Percentiles rank a stretch among this genome's conserved stretches.
These are phyloP conservation scores for Populus pruinosa DNA, from an alignment of 345 rosid species.

Conservation along the genomic window DNA sequence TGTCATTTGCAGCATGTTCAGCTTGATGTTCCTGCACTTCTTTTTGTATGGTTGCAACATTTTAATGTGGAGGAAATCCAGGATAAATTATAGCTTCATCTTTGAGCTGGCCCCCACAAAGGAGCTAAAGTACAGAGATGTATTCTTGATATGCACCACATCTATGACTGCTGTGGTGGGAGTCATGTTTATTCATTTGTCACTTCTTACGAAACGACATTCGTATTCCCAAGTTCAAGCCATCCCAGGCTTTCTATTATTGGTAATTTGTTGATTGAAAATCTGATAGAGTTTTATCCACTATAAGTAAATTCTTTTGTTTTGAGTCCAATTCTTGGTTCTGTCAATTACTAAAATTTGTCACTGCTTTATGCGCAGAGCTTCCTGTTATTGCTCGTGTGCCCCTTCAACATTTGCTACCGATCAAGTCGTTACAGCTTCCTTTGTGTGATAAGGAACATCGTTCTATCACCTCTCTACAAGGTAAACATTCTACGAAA, in stretches of 20 bases:
- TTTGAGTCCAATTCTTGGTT: neutral
- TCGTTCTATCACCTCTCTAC: constrained; percentile 78
- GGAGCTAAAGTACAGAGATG: constrained; percentile 90
- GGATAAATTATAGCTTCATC: constrained; percentile 91
- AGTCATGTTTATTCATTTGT: constrained; percentile 74
- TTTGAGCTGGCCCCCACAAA: constrained; percentile 73
- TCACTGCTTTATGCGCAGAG: constrained; percentile 35
- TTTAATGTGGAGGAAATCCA: constrained; percentile 83
- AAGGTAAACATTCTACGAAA: constrained; percentile 40
- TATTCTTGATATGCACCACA: constrained; percentile 74
- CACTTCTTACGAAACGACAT: constrained; percentile 68
- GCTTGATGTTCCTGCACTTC: constrained; percentile 76
- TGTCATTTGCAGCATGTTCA: constrained; percentile 76
- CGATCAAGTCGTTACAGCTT: constrained; percentile 70
- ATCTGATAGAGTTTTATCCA: neutral
- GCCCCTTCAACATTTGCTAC: constrained; percentile 78
- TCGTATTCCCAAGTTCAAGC: constrained; percentile 76
- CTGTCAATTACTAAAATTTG: neutral
- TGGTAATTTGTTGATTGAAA: constrained; percentile 44
- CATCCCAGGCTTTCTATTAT: constrained; percentile 70
- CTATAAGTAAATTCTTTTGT: neutral
- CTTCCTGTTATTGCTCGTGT: constrained; percentile 55
- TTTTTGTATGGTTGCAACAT: constrained; percentile 95
- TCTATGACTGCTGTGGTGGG: constrained; percentile 78
- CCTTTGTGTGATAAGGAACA: constrained; percentile 70